These are phyloP conservation scores for Endocalyx cinctus DNA, from an alignment of 2,329 filamentous ascomycete species.

Conservation along the genomic window DNA sequence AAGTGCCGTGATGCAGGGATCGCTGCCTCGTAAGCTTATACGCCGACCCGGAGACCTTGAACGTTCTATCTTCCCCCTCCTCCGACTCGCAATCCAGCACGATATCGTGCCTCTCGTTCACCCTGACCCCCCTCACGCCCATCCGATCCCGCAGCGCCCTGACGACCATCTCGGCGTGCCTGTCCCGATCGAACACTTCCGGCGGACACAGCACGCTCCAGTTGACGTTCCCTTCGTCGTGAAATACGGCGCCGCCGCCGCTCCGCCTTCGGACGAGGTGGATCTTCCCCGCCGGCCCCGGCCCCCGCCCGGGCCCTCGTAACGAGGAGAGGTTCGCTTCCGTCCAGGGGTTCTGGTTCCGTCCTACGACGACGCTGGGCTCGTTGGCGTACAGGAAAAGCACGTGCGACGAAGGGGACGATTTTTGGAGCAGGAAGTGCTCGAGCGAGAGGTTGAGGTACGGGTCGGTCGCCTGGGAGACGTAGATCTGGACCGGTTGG, in stretches of 20 bases:
- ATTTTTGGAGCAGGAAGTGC: slow-evolving; percentile 77
- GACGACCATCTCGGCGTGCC: slow-evolving; percentile 88
- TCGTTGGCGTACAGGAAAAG: slow-evolving; percentile 86
- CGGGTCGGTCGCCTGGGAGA: slow-evolving; percentile 66
- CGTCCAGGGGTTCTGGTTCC: slow-evolving; percentile 97
- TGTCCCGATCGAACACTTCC: slow-evolving; percentile 71
- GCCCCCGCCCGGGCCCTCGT: slow-evolving; percentile 12
- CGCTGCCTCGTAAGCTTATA: slow-evolving; percentile 84
- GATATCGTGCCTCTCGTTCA: slow-evolving; percentile 92
- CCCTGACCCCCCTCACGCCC: slow-evolving; percentile 50
- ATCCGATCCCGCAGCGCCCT: slow-evolving; percentile 66
- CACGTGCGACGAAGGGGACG: slow-evolving; percentile 66
- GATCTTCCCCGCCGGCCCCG: slow-evolving; percentile 24
- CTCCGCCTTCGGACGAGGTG: slow-evolving; percentile 76
- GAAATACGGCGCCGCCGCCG: slow-evolving; percentile 90
- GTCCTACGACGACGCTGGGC: slow-evolving; percentile 84
- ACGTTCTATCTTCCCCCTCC: slow-evolving; percentile 28
- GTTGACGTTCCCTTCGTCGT: slow-evolving; percentile 90
- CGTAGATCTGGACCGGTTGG: slow-evolving; percentile 61
- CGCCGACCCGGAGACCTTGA: slow-evolving; percentile 89
- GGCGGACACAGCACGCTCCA: slow-evolving; percentile 88
- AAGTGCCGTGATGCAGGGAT: slow-evolving; percentile 90
- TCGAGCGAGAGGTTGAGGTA: slow-evolving; percentile 92
- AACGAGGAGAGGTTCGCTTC: slow-evolving; percentile 74
- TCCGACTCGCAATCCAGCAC: slow-evolving; percentile 40